A percentile compares a stretch with the other conserved stretches of the same genome.
Conservation (phyloP, 495 filamentous ascomycete species). For the Aspergillus indologenus region DNA sequence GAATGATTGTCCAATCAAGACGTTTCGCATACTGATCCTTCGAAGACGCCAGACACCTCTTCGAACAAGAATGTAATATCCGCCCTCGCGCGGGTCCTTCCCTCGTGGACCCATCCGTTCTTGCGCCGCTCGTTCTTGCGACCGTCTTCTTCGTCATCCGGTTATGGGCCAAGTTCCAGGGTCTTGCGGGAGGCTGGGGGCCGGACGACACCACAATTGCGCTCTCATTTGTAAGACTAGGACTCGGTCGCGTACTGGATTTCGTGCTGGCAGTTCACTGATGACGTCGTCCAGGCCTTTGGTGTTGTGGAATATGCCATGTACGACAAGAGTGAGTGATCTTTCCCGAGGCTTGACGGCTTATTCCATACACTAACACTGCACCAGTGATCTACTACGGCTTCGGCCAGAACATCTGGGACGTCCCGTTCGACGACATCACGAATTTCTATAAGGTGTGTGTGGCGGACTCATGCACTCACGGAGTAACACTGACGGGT, state of each 20-base stretch:
- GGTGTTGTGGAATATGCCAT: constrained; percentile 21
- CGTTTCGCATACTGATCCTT: constrained; percentile 5
- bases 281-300: constrained; percentile 9
- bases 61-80: constrained; percentile 22
- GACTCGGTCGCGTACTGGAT: background rate
- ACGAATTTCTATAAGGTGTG: constrained; percentile 27
- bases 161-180: constrained; percentile 26
- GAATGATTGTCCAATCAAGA: background rate
- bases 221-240: constrained; percentile 25
- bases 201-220: constrained; percentile 32
- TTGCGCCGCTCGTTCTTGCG: constrained; percentile 25
- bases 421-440: constrained; percentile 25
- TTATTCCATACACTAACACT: constrained; percentile 3
- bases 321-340: constrained; percentile 21
- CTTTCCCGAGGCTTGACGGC: too few relatives aligned
- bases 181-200: constrained; percentile 34
- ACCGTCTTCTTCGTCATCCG: constrained; percentile 26
- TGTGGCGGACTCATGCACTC: background rate
- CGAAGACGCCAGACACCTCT: constrained; percentile 21
- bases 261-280: background rate
- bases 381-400: constrained; percentile 26
- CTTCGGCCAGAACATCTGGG: constrained; percentile 33
- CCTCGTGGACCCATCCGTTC: constrained; percentile 10
- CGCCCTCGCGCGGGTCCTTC: constrained; percentile 14
- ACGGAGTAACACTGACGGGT: background rate